Percentiles rank a stretch among this genome's conserved stretches.
Evolutionary conservation across 106 monocot species (phyloP).

Genomic region (Phalaenopsis aphrodite): DNA sequence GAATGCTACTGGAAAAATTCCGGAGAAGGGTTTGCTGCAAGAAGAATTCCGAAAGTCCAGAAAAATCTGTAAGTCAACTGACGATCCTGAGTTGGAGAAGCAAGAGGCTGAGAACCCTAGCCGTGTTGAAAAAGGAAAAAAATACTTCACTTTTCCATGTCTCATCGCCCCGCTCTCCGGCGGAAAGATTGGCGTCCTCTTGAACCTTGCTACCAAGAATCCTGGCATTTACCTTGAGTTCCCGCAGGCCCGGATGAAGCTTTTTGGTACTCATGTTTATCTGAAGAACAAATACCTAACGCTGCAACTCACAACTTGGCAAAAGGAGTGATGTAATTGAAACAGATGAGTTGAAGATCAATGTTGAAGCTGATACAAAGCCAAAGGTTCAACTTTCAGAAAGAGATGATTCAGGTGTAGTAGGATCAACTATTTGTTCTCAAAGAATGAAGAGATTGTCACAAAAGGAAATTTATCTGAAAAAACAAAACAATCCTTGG

Average conservation of each 20-base stretch:
- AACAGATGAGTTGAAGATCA: slow-evolving; percentile 13
- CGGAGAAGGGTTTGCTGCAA: too few species aligned
- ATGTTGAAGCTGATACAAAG: slow-evolving; percentile 9
- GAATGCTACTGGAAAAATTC: too few species aligned
- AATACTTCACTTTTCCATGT: slow-evolving; percentile 38
- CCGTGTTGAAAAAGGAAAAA: slow-evolving; percentile 35
- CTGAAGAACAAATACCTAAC: slow-evolving; percentile 96
- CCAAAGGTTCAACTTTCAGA: slow-evolving; percentile 14
- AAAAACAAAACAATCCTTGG: slow-evolving; percentile 17
- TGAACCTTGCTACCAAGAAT: slow-evolving; percentile 68
- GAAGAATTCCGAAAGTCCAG: background rate
- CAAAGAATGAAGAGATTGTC: slow-evolving; percentile 9
- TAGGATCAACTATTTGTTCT: slow-evolving; percentile 13
- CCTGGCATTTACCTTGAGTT: slow-evolving; percentile 90
- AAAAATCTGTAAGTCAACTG: background rate
- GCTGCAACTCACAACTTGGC: slow-evolving; percentile 63
- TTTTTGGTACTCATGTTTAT: slow-evolving; percentile 86
- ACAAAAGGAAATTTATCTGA: slow-evolving; percentile 5
- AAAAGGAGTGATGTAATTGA: slow-evolving; percentile 58
- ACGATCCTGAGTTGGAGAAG: slow-evolving; percentile 42
- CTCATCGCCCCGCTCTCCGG: slow-evolving; percentile 22
- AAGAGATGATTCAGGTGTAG: slow-evolving; percentile 11
- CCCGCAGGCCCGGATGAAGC: slow-evolving; percentile 86
- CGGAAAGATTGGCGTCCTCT: slow-evolving; percentile 75
- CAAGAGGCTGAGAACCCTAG: slow-evolving; percentile 47